A percentile compares a stretch with the other conserved stretches of the same genome.
Evolutionary conservation across 495 filamentous ascomycete species (phyloP).

Genomic region (Evernia prunastri): DNA sequence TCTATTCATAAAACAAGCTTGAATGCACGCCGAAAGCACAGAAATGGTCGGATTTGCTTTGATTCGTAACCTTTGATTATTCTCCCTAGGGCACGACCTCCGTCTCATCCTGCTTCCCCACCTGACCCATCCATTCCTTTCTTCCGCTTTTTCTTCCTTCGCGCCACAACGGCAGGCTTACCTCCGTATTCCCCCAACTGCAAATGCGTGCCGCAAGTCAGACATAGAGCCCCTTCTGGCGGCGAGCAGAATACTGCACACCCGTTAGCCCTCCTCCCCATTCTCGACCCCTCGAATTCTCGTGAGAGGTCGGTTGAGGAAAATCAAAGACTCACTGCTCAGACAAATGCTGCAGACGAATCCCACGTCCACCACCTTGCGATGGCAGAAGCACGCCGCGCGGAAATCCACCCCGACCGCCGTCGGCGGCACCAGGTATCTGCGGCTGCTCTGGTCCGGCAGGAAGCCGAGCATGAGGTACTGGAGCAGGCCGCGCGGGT

Average conservation of each 20-base stretch:
- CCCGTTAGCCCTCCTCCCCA: background rate
- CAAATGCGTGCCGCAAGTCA: conserved; percentile 86
- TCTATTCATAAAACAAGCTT: background rate
- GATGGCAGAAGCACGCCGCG: conserved; percentile 94
- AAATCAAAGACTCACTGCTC: conserved; percentile 65
- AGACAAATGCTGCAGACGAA: conserved; percentile 95
- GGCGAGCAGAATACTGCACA: conserved; percentile 55
- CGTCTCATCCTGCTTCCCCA: background rate
- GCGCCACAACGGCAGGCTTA: conserved; percentile 66
- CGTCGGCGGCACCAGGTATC: conserved; percentile 64
- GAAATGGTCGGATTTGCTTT: background rate
- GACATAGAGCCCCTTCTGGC: conserved; percentile 61
- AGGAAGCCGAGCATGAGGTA: conserved; percentile 96
- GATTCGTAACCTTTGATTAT: conserved; percentile 1
- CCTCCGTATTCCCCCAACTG: conserved; percentile 66
- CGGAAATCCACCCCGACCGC: conserved; percentile 91
- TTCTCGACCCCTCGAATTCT: background rate
- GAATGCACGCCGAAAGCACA: background rate
- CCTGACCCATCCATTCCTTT: conserved; percentile 34
- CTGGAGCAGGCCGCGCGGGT: conserved; percentile 66
- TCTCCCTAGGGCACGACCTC: background rate
- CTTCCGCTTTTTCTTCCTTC: conserved; percentile 66
- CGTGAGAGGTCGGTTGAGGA: too few species aligned
- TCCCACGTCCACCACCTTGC: conserved; percentile 81
- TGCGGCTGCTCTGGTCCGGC: conserved; percentile 61